These are phyloP conservation scores for Schwanniomyces yamadae DNA, from an alignment of 805 yeast species.

Conservation along the genomic window DNA sequence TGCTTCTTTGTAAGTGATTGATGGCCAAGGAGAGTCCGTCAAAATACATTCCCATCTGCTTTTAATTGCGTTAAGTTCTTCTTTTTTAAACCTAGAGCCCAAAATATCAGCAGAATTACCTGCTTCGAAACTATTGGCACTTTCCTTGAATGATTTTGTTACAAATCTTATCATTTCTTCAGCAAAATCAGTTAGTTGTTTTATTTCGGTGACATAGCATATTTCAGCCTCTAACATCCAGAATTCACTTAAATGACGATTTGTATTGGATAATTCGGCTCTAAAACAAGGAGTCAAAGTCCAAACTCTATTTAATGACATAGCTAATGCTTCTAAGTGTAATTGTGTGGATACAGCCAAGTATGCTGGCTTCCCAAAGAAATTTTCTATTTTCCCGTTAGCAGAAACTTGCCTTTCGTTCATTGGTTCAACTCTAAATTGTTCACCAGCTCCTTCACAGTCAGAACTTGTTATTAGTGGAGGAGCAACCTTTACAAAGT, in stretches of 20 bases:
- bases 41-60: conserved; percentile 62
- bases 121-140: conserved; percentile 12
- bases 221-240: conserved; percentile 98
- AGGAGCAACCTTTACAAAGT: conserved; percentile 74
- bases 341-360: conserved; percentile 90
- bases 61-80: conserved; percentile 34
- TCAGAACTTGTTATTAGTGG: conserved; percentile 88
- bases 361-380: conserved; percentile 67
- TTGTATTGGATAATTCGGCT: conserved; percentile 90
- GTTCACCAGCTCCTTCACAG: conserved; percentile 97
- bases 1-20: conserved; percentile 76
- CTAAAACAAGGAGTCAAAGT: conserved; percentile 88
- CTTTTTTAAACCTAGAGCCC: conserved; percentile 36
- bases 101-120: conserved; percentile 26
- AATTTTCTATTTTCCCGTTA: conserved; percentile 23
- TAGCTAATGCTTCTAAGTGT: conserved; percentile 79
- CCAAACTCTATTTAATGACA: conserved; percentile 81
- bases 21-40: conserved; percentile 53
- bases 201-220: conserved; percentile 58
- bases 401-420: conserved; percentile 12
- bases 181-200: conserved; percentile 60
- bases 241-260: conserved; percentile 88
- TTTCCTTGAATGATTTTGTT: conserved; percentile 15
- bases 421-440: conserved; percentile 56
- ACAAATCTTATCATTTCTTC: conserved; percentile 68